phyloP scores from a whole-genome alignment of 2,329 filamentous ascomycete genomes.

The Pseudogymnoascus sp. region DNA sequence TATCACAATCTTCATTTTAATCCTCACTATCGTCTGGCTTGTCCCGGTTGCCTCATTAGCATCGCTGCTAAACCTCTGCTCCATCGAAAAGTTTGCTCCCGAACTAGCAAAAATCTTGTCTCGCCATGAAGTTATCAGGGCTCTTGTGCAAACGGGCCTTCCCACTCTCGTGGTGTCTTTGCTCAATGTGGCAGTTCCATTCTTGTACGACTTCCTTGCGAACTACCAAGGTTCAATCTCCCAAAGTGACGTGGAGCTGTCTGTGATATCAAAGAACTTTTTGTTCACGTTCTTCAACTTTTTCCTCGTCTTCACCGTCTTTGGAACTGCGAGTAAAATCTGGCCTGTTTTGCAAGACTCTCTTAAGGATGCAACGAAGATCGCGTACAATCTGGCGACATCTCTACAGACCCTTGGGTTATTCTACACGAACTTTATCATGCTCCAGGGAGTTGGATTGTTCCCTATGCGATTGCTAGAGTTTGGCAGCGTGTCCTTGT shows the following conservation, averaged over 20 bases:
- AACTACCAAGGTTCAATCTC: conserved; percentile 93
- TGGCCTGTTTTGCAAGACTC: conserved; percentile 63
- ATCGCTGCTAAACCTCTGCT: conserved; percentile 70
- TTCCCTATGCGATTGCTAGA: conserved; percentile 89
- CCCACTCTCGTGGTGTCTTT: conserved; percentile 80
- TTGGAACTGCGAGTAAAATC: conserved; percentile 72
- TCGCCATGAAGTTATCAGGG: conserved; percentile 59
- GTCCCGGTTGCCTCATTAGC: conserved; percentile 73
- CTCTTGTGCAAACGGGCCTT: conserved; percentile 77
- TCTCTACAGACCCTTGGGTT: conserved; percentile 67
- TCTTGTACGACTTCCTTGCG: conserved; percentile 87
- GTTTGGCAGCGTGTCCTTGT: conserved; percentile 75
- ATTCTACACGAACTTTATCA: conserved; percentile 92
- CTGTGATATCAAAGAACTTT: conserved; percentile 95
- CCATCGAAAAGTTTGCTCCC: conserved; percentile 61
- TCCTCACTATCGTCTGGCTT: conserved; percentile 85
- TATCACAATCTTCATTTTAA: conserved; percentile 72
- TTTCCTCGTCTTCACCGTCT: conserved; percentile 87
- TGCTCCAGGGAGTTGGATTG: conserved; percentile 86
- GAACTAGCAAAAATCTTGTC: conserved; percentile 59
- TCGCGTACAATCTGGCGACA: conserved; percentile 66
- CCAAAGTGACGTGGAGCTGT: conserved; percentile 87
- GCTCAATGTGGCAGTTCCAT: conserved; percentile 83
- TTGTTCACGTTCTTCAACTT: conserved; percentile 99
- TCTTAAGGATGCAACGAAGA: conserved; percentile 68